Evolutionary conservation across 1,284 basidiomycete genomes (phyloP), one percentile per base, ranked within the genome.

Genomic region (Heterobasidion parviporum): DNA sequence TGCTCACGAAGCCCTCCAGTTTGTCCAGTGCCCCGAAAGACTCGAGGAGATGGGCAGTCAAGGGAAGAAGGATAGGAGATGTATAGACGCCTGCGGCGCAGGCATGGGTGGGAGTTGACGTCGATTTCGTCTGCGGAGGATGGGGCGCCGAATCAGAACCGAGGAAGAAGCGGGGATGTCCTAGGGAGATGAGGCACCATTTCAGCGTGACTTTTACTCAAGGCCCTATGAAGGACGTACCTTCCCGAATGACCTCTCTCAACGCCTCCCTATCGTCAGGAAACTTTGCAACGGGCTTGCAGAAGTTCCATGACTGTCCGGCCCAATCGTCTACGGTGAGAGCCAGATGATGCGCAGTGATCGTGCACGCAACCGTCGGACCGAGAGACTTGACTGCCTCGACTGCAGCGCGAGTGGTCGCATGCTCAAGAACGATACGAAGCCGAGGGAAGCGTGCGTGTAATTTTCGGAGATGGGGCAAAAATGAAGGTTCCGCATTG

Each of bases 61-160:
- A 78, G 2, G 94, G 93, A n/a, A 98, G 77, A 15, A 97, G 77
- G 64, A 94, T 86, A 1, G 92, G 88, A 1, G 89, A 92, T 0
- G 94, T 97, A 70, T 97, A 98, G 57, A 98, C 84, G 0, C 95
- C 94, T 2, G 95, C 95, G 0, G 95, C 94, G 69, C 94, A 98
- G 6, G 84, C 77, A 43, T 83, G 79, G n/a, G 73, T 70, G 3
- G 91, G 86, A 2, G 84, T 78, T 56, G 86, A 83, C 7, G 81
- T 85, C 14, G 91, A 82, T 72, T 99, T 99, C 57, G 78, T 78
- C n/a, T 78, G 70, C 9, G 85, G 77, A 1, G 91, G 87, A 70
- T 99, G 97, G 32, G 97, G 97, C 1, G 97, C 97, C 35, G 92
- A 95, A 72, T 99, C 97, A 16, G 94, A 97, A 15, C 97, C 97